A percentile compares a stretch with the other conserved stretches of the same genome.
Conservation (phyloP, 805 yeast genomes). For the Metschnikowia dekortorum region DNA sequence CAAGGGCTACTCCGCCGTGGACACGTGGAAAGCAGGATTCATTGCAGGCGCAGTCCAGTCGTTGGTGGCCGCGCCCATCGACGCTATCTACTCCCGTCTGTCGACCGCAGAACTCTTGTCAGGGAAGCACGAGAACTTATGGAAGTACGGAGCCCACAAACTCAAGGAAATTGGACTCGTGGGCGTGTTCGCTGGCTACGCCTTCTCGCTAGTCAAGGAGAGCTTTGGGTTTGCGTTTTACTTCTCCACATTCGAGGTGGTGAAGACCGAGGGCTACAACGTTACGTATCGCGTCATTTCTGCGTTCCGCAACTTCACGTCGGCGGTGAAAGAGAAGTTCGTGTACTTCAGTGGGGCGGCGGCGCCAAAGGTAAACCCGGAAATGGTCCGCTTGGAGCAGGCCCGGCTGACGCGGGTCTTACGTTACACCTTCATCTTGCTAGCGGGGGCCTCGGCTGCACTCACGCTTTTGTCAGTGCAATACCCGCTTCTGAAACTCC, state of each 20-base stretch:
- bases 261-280: slow-evolving; percentile 64
- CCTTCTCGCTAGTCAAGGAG: slow-evolving; percentile 75
- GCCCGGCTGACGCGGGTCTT: slow-evolving; percentile 45
- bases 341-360: slow-evolving; percentile 14
- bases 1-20: slow-evolving; percentile 27
- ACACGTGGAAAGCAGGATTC: slow-evolving; percentile 76
- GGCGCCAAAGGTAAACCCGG: slow-evolving; percentile 16
- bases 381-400: slow-evolving; percentile 25
- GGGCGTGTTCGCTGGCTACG: slow-evolving; percentile 88
- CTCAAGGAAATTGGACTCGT: slow-evolving; percentile 67
- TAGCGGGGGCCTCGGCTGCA: slow-evolving; percentile 90
- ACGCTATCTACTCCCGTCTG: slow-evolving; percentile 83
- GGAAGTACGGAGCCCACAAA: slow-evolving; percentile 71
- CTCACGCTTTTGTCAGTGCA: slow-evolving; percentile 70
- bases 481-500: slow-evolving; percentile 77
- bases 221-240: slow-evolving; percentile 79
- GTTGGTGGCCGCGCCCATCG: slow-evolving; percentile 90
- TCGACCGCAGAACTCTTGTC: slow-evolving; percentile 67
- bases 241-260: slow-evolving; percentile 73
- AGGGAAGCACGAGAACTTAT: slow-evolving; percentile 63
- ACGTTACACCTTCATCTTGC: slow-evolving; percentile 62
- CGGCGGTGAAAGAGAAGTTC: slow-evolving; percentile 18
- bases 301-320: slow-evolving; percentile 39
- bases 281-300: slow-evolving; percentile 43
- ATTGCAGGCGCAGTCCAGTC: slow-evolving; percentile 85